Evolutionary conservation across 2,329 filamentous ascomycete genomes (phyloP).

Genomic region (Penicillium vulpinum): DNA sequence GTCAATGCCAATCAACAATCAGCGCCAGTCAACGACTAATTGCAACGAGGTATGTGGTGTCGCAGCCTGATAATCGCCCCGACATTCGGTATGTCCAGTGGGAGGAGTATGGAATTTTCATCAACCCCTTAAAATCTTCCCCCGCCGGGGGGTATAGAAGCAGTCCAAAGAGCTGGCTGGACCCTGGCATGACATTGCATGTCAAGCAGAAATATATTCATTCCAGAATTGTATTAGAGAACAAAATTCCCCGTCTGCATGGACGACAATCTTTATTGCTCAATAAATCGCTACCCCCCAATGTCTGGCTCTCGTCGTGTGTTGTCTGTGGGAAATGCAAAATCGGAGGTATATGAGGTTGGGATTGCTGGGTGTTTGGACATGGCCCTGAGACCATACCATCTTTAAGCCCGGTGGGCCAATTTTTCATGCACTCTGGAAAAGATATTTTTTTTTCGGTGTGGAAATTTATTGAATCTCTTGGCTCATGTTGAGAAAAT

Average conservation of each 20-base stretch:
- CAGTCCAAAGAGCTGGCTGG: constrained; percentile 9
- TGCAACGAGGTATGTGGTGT: constrained; percentile 24
- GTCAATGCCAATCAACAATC: background rate
- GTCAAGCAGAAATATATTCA: constrained; percentile 10
- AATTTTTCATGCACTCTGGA: constrained; percentile 1
- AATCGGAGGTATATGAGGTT: background rate
- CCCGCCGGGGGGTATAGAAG: constrained; percentile 1
- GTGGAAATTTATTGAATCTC: background rate
- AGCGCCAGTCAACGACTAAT: background rate
- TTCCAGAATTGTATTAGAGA: constrained; percentile 12
- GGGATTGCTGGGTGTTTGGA: background rate
- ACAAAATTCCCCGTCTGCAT: constrained; percentile 13
- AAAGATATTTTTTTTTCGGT: background rate
- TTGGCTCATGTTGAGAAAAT: background rate
- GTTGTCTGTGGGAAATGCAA: background rate
- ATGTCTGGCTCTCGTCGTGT: background rate
- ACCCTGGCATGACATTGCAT: constrained; percentile 1
- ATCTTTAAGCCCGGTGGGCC: background rate
- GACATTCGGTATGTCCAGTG: constrained; percentile 14
- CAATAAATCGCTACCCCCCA: background rate
- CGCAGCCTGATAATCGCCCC: constrained; percentile 16
- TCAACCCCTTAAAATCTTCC: constrained; percentile 16
- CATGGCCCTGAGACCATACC: background rate
- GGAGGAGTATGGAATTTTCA: constrained; percentile 15
- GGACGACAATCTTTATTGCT: background rate